phyloP scores from a whole-genome alignment of 106 monocot genomes.

The Allium sativum region DNA sequence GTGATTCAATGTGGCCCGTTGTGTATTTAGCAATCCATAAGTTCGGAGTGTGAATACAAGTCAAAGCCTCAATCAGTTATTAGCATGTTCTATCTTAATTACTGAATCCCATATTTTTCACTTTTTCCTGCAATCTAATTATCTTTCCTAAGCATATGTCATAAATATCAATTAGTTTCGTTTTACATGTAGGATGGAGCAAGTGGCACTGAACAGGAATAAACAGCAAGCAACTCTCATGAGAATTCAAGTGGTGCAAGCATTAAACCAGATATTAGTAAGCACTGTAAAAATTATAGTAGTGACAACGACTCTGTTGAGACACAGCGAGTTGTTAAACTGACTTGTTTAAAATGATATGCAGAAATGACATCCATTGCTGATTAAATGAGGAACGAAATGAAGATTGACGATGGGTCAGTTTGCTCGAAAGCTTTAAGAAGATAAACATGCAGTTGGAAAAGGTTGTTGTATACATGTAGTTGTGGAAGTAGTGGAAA shows the following conservation, averaged over 20 bases:
- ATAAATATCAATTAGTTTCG: background rate
- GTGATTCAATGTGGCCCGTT: too few species aligned
- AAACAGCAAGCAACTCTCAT: too few species aligned
- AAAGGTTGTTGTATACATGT: constrained; percentile 45
- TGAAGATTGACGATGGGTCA: constrained; percentile 98
- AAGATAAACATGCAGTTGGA: constrained; percentile 94
- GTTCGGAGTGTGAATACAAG: too few species aligned
- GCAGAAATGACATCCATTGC: constrained; percentile 76
- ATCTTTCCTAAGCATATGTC: background rate
- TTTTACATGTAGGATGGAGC: constrained; percentile 24
- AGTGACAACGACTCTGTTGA: constrained; percentile 54
- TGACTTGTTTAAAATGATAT: constrained; percentile 62
- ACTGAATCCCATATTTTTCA: background rate
- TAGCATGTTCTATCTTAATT: background rate
- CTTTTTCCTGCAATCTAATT: background rate
- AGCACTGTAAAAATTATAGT: constrained; percentile 23
- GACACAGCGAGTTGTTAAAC: constrained; percentile 47
- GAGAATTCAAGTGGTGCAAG: constrained; percentile 18
- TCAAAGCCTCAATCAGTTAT: too few species aligned
- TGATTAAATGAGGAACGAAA: constrained; percentile 77
- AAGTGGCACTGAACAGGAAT: constrained; percentile 47
- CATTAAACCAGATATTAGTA: constrained; percentile 4
- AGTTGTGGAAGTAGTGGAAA: constrained; percentile 85
- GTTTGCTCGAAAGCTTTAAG: constrained; percentile 75
- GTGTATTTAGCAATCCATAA: too few species aligned